phyloP scores from a whole-genome alignment of 2,329 filamentous ascomycete genomes.

The Grosmannia huntii region DNA sequence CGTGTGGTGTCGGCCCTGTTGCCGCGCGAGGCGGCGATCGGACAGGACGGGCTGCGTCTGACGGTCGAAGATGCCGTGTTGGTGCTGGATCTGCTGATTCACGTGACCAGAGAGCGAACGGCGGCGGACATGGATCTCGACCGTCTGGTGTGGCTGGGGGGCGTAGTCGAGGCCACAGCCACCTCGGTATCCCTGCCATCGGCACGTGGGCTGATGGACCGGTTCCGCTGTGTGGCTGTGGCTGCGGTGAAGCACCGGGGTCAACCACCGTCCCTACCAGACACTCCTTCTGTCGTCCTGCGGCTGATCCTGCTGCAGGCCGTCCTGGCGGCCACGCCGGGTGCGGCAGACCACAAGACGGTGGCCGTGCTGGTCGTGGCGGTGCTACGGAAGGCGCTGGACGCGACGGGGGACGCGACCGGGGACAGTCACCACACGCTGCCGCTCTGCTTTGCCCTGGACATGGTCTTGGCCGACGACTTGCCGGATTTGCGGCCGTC shows the following conservation, averaged over 20 bases:
- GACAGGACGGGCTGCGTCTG: no score
- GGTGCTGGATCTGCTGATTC: constrained; percentile 32
- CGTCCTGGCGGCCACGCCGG: not conserved
- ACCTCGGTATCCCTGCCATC: not conserved
- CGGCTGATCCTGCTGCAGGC: not conserved
- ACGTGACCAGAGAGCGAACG: constrained; percentile 36
- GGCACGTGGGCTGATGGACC: constrained; percentile 2
- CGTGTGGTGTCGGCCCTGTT: constrained; percentile 25
- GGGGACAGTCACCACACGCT: no score
- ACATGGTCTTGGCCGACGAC: constrained; percentile 12
- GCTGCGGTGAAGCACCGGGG: not conserved
- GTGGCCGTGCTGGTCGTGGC: constrained; percentile 1
- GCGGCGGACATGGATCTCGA: constrained; percentile 29
- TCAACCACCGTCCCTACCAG: no score
- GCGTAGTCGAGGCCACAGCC: constrained; percentile 3
- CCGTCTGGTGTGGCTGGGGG: constrained; percentile 21
- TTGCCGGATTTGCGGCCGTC: constrained; percentile 10
- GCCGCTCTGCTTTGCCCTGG: constrained; percentile 13
- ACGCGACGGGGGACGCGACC: constrained; percentile 2
- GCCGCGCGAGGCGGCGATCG: constrained; percentile 5
- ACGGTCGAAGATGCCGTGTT: constrained; percentile 19
- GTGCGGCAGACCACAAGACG: not conserved
- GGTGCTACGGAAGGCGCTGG: constrained; percentile 1
- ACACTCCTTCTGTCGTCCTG: no score
- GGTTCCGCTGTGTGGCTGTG: constrained; percentile 2